Conservation (phyloP, 1,284 basidiomycete species). For the Cryptococcus hybrid region DNA sequence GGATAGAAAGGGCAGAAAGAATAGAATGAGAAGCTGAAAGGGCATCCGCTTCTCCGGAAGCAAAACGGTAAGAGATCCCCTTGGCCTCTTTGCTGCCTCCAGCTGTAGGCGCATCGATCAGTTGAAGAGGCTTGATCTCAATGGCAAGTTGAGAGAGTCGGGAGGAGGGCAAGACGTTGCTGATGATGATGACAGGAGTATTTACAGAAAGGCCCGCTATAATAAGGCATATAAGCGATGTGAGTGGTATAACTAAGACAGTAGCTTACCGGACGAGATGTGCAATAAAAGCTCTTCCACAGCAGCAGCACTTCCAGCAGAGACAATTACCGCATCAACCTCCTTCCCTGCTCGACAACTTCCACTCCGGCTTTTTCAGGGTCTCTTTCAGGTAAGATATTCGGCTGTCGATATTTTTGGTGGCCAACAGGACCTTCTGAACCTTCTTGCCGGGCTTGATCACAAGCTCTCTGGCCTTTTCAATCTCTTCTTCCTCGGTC, state of each 20-base stretch:
- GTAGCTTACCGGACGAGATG: too few species aligned
- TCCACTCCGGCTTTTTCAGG: conserved; percentile 22
- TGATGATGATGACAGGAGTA: conserved; percentile 44
- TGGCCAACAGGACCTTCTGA: conserved; percentile 29
- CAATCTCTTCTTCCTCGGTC: conserved; percentile 26
- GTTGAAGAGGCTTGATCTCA: conserved; percentile 17
- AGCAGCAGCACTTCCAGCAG: conserved; percentile 10
- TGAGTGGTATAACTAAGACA: conserved; percentile 10
- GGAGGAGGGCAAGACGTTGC: conserved; percentile 38
- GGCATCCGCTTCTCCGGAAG: conserved; percentile 27
- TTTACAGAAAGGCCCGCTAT: conserved; percentile 7
- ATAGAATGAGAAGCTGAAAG: conserved; percentile 23
- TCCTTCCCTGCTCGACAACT: conserved; percentile 21
- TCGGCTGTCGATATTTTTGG: conserved; percentile 31
- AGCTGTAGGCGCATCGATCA: conserved; percentile 46
- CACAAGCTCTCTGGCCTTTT: conserved; percentile 24
- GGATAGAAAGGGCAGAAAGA: conserved; percentile 28
- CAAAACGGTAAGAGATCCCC: conserved; percentile 43
- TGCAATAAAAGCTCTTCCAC: too few species aligned
- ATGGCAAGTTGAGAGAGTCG: conserved; percentile 26
- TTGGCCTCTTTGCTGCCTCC: conserved; percentile 39
- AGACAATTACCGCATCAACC: conserved; percentile 26
- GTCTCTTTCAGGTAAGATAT: conserved; percentile 22
- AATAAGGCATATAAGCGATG: conserved; percentile 10
- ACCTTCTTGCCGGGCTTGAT: conserved; percentile 10